These are phyloP conservation scores for Alternaria novae-zelandiae DNA, from an alignment of 2,329 filamentous ascomycete species.

Conservation along the genomic window DNA sequence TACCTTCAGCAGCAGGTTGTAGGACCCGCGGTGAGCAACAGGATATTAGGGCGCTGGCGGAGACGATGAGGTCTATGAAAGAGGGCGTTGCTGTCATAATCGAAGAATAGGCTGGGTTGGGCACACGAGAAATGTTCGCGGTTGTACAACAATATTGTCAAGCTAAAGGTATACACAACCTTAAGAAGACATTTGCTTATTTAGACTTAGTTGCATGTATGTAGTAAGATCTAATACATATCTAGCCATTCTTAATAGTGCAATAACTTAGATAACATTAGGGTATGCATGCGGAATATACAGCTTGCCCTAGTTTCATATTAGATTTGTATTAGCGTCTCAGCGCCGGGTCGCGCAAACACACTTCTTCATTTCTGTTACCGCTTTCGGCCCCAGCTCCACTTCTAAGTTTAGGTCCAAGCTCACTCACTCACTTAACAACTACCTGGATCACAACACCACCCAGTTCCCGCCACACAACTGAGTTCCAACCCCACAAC, in stretches of 20 bases:
- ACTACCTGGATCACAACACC: background rate
- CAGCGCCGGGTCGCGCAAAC: background rate
- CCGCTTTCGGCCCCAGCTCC: background rate
- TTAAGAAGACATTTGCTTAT: background rate
- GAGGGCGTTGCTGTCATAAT: background rate
- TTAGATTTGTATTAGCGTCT: background rate
- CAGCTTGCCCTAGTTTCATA: background rate
- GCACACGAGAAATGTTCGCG: background rate
- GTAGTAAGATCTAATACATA: background rate
- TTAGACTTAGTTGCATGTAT: background rate
- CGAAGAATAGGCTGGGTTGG: background rate
- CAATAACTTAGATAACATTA: background rate
- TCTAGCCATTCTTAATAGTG: background rate
- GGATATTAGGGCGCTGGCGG: background rate
- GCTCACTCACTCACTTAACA: background rate
- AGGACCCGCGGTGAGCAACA: too few relatives aligned
- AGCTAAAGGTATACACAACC: background rate
- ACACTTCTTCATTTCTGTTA: background rate
- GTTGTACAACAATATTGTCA: background rate
- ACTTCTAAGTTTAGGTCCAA: background rate
- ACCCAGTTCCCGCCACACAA: too few relatives aligned
- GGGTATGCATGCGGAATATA: background rate
- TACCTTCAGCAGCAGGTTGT: too few relatives aligned
- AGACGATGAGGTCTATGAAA: background rate
- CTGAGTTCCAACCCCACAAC: too few relatives aligned